Base-by-base conservation (phyloP, 768 basidiomycete genomes). In the Mycena epipterygia region DNA sequence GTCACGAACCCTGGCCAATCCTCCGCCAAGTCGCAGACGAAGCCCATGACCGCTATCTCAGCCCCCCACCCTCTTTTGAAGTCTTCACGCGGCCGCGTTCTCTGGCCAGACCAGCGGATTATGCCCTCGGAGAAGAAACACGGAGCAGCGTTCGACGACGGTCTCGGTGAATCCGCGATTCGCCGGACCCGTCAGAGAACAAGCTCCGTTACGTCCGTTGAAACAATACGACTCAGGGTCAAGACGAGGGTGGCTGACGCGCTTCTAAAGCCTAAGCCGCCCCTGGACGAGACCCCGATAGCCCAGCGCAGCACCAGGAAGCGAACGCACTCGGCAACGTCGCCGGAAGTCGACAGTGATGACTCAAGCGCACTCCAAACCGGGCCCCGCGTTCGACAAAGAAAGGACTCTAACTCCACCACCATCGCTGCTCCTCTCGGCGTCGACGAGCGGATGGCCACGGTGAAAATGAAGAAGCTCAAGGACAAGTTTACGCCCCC, bases 21-120 rank as follows among this genome's bases (percentile, higher is more conserved):
- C n/a, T 63, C 61, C 61, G 59, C 60, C 33, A 56, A 62, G 60
- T 61, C 42, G 58, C 58, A 63, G 60, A 51, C 41, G 52, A 55
- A 42, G 51, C 67, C 53, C 44, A 62, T 41, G 64, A 65, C 69
- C 63, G 23, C 58, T 32, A 51, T 56, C 41, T 64, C 67, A 49
- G 48, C 67, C 6, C 44, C 67, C 29, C 72, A 69, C 64, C 72
- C 64, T 70, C 72, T 64, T 70, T 70, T 73, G 51, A 65, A 65
- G 29, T 73, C 72, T 30, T 73, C 72, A n/a, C 72, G 72, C 48
- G 64, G 67, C 35, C 67, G 72, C 29, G 33, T 37, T 53, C 68
- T 69, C 68, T 59, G 68, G 72, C 60, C 58, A 57, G 72, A 57
- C 41, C 72, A 58, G 63, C 61, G 21, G 41, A 49, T 39, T 14